A percentile compares a stretch with the other conserved stretches of the same genome.
Conservation (phyloP, 108 stramenopile species). For the Cyclotella sp. region DNA sequence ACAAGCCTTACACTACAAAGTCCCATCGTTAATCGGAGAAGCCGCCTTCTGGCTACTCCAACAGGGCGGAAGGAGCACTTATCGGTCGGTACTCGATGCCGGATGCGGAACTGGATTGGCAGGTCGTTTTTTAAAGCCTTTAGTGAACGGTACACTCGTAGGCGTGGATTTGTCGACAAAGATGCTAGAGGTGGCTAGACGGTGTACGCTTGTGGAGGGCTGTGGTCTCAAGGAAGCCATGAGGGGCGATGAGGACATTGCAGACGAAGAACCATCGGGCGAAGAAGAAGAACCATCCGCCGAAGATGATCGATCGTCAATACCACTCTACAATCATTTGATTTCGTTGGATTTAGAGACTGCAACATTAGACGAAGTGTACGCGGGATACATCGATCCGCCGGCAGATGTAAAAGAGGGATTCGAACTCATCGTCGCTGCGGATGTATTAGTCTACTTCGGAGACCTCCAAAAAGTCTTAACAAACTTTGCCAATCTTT, state of each 20-base stretch:
- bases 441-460: slow-evolving; percentile 81
- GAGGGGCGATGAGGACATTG: background rate
- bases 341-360: slow-evolving; percentile 69
- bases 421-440: slow-evolving; percentile 77
- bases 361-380: slow-evolving; percentile 54
- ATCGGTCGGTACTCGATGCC: slow-evolving; percentile 66
- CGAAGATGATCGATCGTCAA: slow-evolving; percentile 26
- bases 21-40: slow-evolving; percentile 67
- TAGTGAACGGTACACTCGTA: slow-evolving; percentile 56
- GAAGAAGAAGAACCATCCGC: slow-evolving; percentile 19
- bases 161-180: slow-evolving; percentile 76
- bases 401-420: slow-evolving; percentile 24
- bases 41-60: slow-evolving; percentile 33
- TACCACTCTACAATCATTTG: slow-evolving; percentile 65
- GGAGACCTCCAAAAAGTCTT: slow-evolving; percentile 62
- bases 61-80: slow-evolving; percentile 30
- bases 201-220: slow-evolving; percentile 61
- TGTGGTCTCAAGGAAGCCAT: slow-evolving; percentile 55
- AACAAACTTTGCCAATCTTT: slow-evolving; percentile 51
- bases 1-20: slow-evolving; percentile 59
- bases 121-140: slow-evolving; percentile 63
- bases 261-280: slow-evolving; percentile 16
- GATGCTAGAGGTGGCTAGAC: slow-evolving; percentile 68
- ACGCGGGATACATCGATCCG: slow-evolving; percentile 23
- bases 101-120: slow-evolving; percentile 83